Evolutionary conservation across 75 land plant species (phyloP), one percentile per base, ranked within the genome.

Genomic region (Sequoiadendron giganteum): DNA sequence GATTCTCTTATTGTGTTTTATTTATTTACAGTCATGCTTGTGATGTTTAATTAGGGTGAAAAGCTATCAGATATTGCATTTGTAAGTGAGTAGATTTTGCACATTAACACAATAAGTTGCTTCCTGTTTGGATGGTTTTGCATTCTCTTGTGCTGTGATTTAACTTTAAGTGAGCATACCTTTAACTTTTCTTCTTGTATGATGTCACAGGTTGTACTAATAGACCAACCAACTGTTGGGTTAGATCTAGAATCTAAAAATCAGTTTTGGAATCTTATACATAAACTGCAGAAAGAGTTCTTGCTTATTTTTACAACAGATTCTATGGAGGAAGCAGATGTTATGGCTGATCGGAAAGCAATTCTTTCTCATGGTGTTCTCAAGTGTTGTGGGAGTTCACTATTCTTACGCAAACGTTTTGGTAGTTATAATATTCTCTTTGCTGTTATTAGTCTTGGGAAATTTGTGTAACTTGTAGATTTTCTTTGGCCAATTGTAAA

Each of bases 271-370:
- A 89, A 88, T 47, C 88, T 89, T 61, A 77, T 89, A 80, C 75
- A 58, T 52, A 89, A 89, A 82, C 85, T 83, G n/a, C 90, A 89
- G 84, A 89, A 88, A 30, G 78, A 89, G 68, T 89, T 79, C 38
- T 32, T 89, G 45, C 80, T 89, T 81, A 38, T 89, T 36, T 89
- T 89, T 34, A 88, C 90, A 55, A 89, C 90, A 18, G 90, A 89
- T 32, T 88, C 90, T 14, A 89, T 89, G 90, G 90, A 89, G 78
- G 90, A 89, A 70, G 90, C 90, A 34, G 90, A 89, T 88, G 47
- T 88, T 56, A 79, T 89, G 88, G 90, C 90, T 80, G 90, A 89
- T 79, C 89, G 90, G 14, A 89, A 78, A 79, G 90, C 90, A 42
- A 61, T 89, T 42, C 73, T 89, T 79, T 89, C 90, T 28, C 90